Base-by-base conservation (phyloP, 2,329 filamentous ascomycete species). In the Microsporum audouinii region DNA sequence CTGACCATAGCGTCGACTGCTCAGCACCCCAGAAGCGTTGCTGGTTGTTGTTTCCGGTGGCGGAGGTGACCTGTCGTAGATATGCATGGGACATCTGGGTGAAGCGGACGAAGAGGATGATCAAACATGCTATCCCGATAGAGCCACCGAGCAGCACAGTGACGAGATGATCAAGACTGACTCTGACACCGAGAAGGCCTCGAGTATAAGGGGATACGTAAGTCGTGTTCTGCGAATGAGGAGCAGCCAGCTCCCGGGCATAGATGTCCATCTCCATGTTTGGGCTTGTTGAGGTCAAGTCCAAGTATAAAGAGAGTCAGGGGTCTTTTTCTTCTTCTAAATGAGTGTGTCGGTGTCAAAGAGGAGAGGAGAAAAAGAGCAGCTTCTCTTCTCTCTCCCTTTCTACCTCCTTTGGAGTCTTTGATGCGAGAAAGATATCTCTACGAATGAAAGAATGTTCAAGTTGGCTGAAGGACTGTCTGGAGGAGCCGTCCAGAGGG, bases 11-110 rank as follows among this genome's bases (percentile, higher is more conserved):
- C 12, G 62, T 62, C 31, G 72, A 75, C 38, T 72, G 69, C 63
- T 79, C 76, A 41, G 73, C 65, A 17, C 73, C 73, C 75, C 77
- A 80, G 65, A 75, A 79, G 34, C 69, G 72, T 63, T 79, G 77
- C 60, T 78, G 72, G 33, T 67, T 66, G 57, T 67, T 66, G 38
- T 64, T 71, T 14, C 75, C 69, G 0, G 71, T 69, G 38, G 74
- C 65, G 27, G 75, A 75, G 53, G 72, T 73, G 61, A 78, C 71
- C 56, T 73, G 75, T 17, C 78, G 75, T 45, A 79, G 69, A 63
- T 78, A 75, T 23, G 73, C 71, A 67, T 77, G 75, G 63, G 71
- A 74, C 38, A 78, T 71, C 62, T 79, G 76, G 23, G 70, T 70
- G 27, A 77, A 63, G 39, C 78, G 74, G 41, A 72, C 70, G 41